Evolutionary conservation across 345 rosid genomes (phyloP).

Genomic region (Gossypium rotundifolium): DNA sequence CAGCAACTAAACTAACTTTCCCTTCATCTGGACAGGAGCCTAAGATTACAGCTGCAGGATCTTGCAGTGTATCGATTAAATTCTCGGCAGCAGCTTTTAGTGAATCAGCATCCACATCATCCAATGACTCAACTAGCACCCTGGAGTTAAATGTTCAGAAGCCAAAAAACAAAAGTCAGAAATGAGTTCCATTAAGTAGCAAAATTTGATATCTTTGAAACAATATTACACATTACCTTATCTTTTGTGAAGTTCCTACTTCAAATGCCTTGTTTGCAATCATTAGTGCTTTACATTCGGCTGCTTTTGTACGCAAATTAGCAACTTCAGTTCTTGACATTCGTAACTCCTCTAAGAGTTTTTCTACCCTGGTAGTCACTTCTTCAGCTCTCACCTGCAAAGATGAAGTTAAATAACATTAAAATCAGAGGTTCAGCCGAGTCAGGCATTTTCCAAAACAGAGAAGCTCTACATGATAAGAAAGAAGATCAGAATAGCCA

Average conservation of each 20-base stretch:
- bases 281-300: constrained; percentile 65
- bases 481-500: neutral
- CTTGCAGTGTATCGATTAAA: constrained; percentile 56
- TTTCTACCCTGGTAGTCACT: constrained; percentile 71
- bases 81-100: constrained; percentile 80
- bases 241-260: constrained; percentile 50
- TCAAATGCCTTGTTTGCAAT: constrained; percentile 55
- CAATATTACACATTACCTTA: constrained; percentile 36
- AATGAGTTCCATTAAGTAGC: neutral
- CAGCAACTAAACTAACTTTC: constrained; percentile 90
- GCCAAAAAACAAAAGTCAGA: neutral
- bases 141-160: constrained; percentile 27
- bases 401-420: constrained; percentile 1
- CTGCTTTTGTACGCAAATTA: constrained; percentile 65
- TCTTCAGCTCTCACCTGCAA: constrained; percentile 91
- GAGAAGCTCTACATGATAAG: neutral
- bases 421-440: constrained; percentile 1
- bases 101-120: constrained; percentile 75
- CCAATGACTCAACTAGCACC: constrained; percentile 80
- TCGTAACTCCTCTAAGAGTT: constrained; percentile 72
- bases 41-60: constrained; percentile 71
- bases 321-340: constrained; percentile 64
- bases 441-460: neutral
- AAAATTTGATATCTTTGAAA: constrained; percentile 1
- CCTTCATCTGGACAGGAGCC: constrained; percentile 85